Evolutionary conservation across 345 rosid species (phyloP), one percentile per base, ranked within the genome.

Genomic region (Camelina laxa): DNA sequence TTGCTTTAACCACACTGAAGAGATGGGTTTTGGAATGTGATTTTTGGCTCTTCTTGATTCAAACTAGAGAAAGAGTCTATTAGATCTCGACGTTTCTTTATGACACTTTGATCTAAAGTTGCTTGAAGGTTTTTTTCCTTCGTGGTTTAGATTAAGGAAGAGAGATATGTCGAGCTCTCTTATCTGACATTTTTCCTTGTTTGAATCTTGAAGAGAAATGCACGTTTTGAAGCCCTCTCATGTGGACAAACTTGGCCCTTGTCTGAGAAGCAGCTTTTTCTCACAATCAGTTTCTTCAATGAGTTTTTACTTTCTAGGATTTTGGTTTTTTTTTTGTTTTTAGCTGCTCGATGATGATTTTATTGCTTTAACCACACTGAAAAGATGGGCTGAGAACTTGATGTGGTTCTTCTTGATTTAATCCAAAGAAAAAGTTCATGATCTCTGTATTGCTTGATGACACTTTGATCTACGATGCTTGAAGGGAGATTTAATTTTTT

Each of bases 1-100:
- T 72, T 78, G 81, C 81, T 78, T 72, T 78, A 78, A 78, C 77
- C 81, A 78, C 81, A 78, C 81, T 53, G 77, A 78, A 72, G 53
- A 72, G 36, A 66, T 44, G 81, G 11, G 65, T 0, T 72, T 57
- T 65, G 9, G 65, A 60, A 60, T 36, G 48, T 66, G 69, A 0
- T 57, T 27, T 27, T 19, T 57, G 65, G 9, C 35, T 15, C n/a
- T 38, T 64, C 39, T 45, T 22, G 65, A 45, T 61, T 69, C 65
- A 54, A 35, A 69, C 30, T 1, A 17, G 13, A 1, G 45, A 36
- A 76, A 7, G 17, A n/a, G 4, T 63, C 2, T 19, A 53, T 30
- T 7, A 6, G 74, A 51, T 60, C 64, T 78, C 65, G 19, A 1
- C 2, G 16, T 78, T 65, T 6, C 50, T 72, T 41, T 21, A 72